Evolutionary conservation across 768 basidiomycete species (phyloP).

Genomic region (Asterophora parasitica): DNA sequence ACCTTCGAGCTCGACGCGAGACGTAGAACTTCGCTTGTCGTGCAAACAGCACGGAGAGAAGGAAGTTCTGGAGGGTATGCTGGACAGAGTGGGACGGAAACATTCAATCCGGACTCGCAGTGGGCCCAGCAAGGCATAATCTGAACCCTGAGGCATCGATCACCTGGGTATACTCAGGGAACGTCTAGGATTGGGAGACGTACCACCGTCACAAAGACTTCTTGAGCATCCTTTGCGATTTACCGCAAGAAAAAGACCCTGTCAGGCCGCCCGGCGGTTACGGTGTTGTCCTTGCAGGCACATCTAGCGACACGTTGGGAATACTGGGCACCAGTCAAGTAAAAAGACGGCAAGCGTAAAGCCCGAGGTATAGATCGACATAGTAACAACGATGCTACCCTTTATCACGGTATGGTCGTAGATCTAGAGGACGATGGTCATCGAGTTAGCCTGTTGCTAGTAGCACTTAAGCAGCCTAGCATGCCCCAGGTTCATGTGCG

Average conservation of each 20-base stretch:
- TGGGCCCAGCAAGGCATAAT: neutral
- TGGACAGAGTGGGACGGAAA: conserved; percentile 2
- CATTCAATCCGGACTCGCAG: conserved; percentile 1
- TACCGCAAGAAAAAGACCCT: neutral
- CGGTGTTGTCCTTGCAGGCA: neutral
- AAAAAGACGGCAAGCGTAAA: neutral
- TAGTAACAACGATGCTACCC: neutral
- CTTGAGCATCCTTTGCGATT: neutral
- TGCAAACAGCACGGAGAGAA: neutral
- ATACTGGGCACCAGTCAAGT: neutral
- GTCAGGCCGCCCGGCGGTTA: neutral
- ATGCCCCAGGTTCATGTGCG: neutral
- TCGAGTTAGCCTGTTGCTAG: neutral
- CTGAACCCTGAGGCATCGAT: neutral
- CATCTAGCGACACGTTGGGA: too few relatives aligned
- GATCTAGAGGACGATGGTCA: neutral
- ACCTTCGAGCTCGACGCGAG: neutral
- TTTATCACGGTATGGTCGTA: neutral
- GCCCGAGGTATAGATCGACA: neutral
- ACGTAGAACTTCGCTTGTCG: neutral
- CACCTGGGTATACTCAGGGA: neutral
- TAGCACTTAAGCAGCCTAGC: too few relatives aligned
- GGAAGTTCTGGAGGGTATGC: neutral
- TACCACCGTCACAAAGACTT: neutral
- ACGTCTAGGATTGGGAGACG: neutral